Percentiles rank a stretch among this genome's conserved stretches.
Evolutionary conservation across 352 stramenopile species (phyloP).

Genomic region (Globisporangium middletonii): DNA sequence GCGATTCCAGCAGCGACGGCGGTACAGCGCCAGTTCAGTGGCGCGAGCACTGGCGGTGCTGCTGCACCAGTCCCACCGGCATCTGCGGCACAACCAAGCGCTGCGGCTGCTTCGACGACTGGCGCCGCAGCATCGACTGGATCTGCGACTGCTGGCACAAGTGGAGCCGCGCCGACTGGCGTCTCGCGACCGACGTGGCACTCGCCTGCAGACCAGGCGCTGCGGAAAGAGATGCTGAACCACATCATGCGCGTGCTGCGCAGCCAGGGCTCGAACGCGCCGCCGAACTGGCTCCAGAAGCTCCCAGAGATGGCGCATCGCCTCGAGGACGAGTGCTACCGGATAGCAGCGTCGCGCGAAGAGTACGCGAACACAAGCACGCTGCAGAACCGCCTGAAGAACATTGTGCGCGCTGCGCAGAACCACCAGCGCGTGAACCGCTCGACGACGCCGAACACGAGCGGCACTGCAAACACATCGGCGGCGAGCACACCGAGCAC

Average conservation of each 20-base stretch:
- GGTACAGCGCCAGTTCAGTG: constrained; percentile 11
- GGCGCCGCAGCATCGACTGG: neutral
- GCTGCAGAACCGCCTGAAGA: constrained; percentile 93
- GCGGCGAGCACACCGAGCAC: constrained; percentile 12
- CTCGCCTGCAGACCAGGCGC: constrained; percentile 58
- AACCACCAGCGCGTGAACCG: constrained; percentile 46
- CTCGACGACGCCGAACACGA: constrained; percentile 20
- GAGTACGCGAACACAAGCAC: constrained; percentile 95
- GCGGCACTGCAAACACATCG: constrained; percentile 3
- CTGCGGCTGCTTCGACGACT: too few species aligned
- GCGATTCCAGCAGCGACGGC: constrained; percentile 9
- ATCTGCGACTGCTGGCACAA: neutral
- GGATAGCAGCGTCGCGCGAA: constrained; percentile 78
- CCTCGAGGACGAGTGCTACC: constrained; percentile 96
- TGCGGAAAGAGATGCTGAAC: constrained; percentile 82
- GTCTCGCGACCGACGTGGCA: constrained; percentile 51
- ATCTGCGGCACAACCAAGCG: neutral
- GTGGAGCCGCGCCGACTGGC: neutral
- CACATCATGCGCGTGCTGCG: constrained; percentile 95
- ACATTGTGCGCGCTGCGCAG: constrained; percentile 86
- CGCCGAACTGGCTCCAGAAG: constrained; percentile 95
- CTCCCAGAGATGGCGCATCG: constrained; percentile 97
- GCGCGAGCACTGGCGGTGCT: neutral
- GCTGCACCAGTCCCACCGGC: neutral
- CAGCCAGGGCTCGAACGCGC: constrained; percentile 93